Evolutionary conservation across 129 eudicot species (phyloP), one percentile per base, ranked within the genome.

Genomic region (Tagetes patula): DNA sequence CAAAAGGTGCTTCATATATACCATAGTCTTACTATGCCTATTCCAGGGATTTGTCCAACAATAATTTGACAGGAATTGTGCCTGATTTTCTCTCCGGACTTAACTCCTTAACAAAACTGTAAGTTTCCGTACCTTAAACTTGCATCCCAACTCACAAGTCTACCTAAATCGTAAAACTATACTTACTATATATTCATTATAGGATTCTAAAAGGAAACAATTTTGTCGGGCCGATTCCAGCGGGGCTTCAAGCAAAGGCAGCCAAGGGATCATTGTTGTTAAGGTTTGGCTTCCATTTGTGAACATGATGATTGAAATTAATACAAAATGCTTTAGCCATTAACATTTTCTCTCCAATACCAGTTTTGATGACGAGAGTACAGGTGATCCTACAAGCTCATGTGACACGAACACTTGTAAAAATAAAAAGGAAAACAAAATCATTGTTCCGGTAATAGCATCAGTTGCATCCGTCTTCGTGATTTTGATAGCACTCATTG

Each of bases 21-120:
- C 13, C 30, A 53, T 6, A 3, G 14, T 39, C 37, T 5, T 38
- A 59, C 46, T 64, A 14, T 40, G 38, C 6, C 20, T 47, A 46
- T 77, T 77, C 77, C 87, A 84, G 89, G 89, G 87, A 87, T 70
- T 66, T 84, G 73, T 82, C 88, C 3, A 70, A 76, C 73, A 87
- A 87, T 65, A 76, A 67, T 14, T 77, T 87, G 41, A 82, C 84
- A 12, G 89, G 92, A 45, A 42, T 13, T 10, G 69, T 87, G 48
- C 88, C 93, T 7, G 76, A 68, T 12, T 84, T 78, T 80, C 81
- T 87, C 1, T 48, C 83, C 12, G 76, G 59, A 34, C 40, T 84
- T 67, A 36, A 42, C n/a, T 70, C 46, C 47, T 43, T 87, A 63
- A 66, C 46, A 38, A 52, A 79, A 78, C 76, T 87, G 88, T 84